These are phyloP conservation scores for Trypanosoma boissoni DNA, from an alignment of 208 protist species.

Conservation along the genomic window DNA sequence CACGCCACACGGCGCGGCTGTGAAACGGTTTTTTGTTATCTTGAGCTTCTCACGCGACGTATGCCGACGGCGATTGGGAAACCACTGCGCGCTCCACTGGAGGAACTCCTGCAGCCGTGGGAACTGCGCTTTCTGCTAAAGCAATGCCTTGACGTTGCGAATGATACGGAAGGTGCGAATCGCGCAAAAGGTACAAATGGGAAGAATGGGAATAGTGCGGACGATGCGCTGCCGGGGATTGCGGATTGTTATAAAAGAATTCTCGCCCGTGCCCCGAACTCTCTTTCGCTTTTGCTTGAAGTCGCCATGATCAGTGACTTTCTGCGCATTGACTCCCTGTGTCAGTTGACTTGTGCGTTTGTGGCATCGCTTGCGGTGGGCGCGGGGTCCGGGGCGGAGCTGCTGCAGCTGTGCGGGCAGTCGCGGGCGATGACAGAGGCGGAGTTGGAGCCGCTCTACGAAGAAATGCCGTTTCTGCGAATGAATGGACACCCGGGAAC, in stretches of 20 bases:
- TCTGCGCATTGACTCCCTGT: constrained; percentile 74
- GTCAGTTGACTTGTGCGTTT: constrained; percentile 79
- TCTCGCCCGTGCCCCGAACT: constrained; percentile 29
- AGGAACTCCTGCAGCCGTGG: constrained; percentile 82
- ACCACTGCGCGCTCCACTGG: constrained; percentile 72
- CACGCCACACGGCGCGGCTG: constrained; percentile 65
- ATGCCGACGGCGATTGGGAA: constrained; percentile 76
- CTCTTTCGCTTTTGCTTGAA: constrained; percentile 59
- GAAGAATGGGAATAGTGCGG: background rate
- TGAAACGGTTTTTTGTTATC: constrained; percentile 65
- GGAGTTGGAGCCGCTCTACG: constrained; percentile 75
- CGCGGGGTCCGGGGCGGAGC: constrained; percentile 54
- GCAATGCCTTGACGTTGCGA: constrained; percentile 38
- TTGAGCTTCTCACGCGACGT: constrained; percentile 68
- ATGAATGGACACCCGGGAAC: constrained; percentile 26
- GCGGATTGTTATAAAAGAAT: constrained; percentile 18
- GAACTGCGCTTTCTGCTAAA: constrained; percentile 71
- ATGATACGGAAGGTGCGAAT: constrained; percentile 9
- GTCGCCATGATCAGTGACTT: constrained; percentile 88
- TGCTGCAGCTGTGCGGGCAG: constrained; percentile 67
- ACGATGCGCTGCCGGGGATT: background rate
- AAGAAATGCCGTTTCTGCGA: constrained; percentile 75
- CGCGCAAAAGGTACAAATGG: background rate
- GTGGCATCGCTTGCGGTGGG: constrained; percentile 69
- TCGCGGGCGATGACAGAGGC: constrained; percentile 49